phyloP scores from a whole-genome alignment of 305 asterid genomes.

The Plantago lanceolata region DNA sequence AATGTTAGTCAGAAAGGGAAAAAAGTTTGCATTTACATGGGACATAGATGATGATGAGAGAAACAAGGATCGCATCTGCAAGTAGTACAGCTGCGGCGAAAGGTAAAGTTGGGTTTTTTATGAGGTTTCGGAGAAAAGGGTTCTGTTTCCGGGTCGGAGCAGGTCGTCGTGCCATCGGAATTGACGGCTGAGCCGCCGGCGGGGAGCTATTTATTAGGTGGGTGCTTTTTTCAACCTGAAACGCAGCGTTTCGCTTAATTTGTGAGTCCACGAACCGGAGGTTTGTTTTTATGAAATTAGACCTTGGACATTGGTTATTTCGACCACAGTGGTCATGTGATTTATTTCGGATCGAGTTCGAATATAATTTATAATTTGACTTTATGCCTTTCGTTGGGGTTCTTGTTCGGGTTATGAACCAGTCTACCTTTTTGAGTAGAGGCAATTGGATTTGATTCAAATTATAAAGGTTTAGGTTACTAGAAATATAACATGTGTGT shows the following conservation, averaged over 20 bases:
- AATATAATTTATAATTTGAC: too few relatives aligned
- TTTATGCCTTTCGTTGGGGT: too few relatives aligned
- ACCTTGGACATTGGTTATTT: too few relatives aligned
- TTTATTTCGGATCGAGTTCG: too few relatives aligned
- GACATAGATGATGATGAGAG: constrained; percentile 62
- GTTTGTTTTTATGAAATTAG: too few relatives aligned
- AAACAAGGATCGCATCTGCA: constrained; percentile 63
- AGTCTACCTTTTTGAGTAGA: too few relatives aligned
- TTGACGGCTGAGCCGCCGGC: constrained; percentile 7
- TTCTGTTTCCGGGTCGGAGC: constrained; percentile 29
- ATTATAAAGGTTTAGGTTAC: too few relatives aligned
- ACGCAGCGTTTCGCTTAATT: constrained; percentile 27
- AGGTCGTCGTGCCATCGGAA: constrained; percentile 26
- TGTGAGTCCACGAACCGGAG: too few relatives aligned
- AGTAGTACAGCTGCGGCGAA: constrained; percentile 51
- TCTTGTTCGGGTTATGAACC: too few relatives aligned
- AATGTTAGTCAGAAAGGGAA: neutral
- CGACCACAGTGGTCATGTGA: too few relatives aligned
- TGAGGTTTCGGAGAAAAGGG: constrained; percentile 25
- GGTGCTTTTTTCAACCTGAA: neutral
- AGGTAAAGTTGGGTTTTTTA: constrained; percentile 35
- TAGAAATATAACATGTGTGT: too few relatives aligned
- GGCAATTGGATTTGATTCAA: too few relatives aligned
- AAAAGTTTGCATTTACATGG: constrained; percentile 52
- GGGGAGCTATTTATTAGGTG: neutral